Evolutionary conservation across 495 filamentous ascomycete species (phyloP).

Genomic region (Chaetomidium leptoderma): DNA sequence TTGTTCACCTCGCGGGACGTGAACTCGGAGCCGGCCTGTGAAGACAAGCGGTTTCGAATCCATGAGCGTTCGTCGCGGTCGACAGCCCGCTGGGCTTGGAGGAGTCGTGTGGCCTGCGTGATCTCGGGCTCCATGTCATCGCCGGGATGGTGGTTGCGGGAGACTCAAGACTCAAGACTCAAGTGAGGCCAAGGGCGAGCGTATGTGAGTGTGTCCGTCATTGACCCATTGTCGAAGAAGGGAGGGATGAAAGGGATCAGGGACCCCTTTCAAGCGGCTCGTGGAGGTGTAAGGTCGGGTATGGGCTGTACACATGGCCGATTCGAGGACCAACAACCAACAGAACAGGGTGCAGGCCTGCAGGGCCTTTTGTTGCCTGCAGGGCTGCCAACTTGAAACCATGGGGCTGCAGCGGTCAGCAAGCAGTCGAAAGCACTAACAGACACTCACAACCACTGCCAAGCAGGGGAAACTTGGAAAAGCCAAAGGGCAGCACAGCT

Average conservation of each 20-base stretch:
- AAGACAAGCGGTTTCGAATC: conserved; percentile 19
- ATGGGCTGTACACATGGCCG: background rate
- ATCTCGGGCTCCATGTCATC: conserved; percentile 23
- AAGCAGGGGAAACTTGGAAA: too few species aligned
- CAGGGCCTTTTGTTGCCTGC: background rate
- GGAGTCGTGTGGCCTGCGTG: conserved; percentile 28
- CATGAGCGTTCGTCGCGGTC: conserved; percentile 19
- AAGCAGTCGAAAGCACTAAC: background rate
- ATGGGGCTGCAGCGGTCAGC: background rate
- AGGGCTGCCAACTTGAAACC: conserved; percentile 1
- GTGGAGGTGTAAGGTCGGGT: background rate
- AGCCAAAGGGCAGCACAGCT: too few species aligned
- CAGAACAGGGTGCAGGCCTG: background rate
- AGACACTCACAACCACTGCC: too few species aligned
- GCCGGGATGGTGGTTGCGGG: conserved; percentile 1
- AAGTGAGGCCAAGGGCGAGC: background rate
- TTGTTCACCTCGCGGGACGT: conserved; percentile 31
- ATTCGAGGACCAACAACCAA: background rate
- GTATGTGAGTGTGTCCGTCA: background rate
- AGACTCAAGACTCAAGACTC: background rate
- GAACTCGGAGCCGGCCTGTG: conserved; percentile 18
- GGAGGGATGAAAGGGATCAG: background rate
- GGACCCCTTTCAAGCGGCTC: background rate
- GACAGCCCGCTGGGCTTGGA: conserved; percentile 24
- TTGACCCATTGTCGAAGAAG: background rate